A percentile compares a stretch with the other conserved stretches of the same genome.
These are phyloP conservation scores for Striga asiatica DNA, from an alignment of 257 asterid species.

Conservation along the genomic window DNA sequence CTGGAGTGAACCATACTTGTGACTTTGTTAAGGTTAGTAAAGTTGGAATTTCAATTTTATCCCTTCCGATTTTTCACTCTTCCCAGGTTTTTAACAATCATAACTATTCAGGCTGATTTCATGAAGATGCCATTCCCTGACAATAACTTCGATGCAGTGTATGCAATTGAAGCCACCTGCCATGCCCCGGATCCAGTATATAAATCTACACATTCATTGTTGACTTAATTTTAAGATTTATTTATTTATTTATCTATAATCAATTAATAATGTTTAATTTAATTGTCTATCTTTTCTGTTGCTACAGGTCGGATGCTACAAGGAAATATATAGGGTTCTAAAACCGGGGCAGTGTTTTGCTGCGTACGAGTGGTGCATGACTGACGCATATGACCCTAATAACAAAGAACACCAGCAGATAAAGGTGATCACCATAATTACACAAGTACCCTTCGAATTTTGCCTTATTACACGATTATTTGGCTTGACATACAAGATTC, in stretches of 20 bases:
- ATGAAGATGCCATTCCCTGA: constrained; percentile 96
- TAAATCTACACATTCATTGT: not conserved
- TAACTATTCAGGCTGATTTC: constrained; percentile 74
- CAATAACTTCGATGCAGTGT: constrained; percentile 77
- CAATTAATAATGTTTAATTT: not conserved
- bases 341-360: constrained; percentile 98
- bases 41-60: not conserved
- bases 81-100: constrained; percentile 13
- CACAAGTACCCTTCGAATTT: not conserved
- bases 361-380: constrained; percentile 99
- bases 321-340: constrained; percentile 77
- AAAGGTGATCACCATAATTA: constrained; percentile 42
- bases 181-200: constrained; percentile 96
- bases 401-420: constrained; percentile 72
- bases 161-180: constrained; percentile 98
- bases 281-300: not conserved
- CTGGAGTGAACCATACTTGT: constrained; percentile 67
- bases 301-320: constrained; percentile 84
- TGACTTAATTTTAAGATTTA: not conserved
- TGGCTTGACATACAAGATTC: constrained; percentile 3
- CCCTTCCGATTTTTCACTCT: not conserved
- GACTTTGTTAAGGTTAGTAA: constrained; percentile 75
- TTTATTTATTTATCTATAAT: too few species aligned
- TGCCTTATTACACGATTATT: not conserved
- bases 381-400: constrained; percentile 63